Conservation (phyloP, 768 basidiomycete species). For the Dioszegia hungarica region DNA sequence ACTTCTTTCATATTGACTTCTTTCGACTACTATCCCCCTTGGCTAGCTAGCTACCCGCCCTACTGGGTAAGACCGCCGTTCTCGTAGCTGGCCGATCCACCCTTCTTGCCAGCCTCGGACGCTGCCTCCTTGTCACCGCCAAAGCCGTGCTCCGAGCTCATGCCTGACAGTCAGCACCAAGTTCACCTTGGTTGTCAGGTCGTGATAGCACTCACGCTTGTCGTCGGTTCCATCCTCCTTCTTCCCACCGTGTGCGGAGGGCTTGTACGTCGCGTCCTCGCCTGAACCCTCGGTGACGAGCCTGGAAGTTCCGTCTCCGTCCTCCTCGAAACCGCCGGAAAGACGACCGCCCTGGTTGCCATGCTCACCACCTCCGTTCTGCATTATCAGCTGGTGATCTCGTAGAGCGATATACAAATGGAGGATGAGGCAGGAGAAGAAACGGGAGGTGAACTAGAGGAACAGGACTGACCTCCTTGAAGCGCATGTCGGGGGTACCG, state of each 20-base stretch:
- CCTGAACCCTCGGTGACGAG: conserved; percentile 41
- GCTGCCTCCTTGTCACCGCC: conserved; percentile 35
- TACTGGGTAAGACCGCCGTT: conserved; percentile 42
- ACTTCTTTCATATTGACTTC: background rate
- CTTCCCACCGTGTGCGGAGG: conserved; percentile 35
- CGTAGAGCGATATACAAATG: background rate
- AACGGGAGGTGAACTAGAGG: background rate
- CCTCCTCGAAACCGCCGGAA: conserved; percentile 29
- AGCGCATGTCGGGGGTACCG: conserved; percentile 42
- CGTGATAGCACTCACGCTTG: conserved; percentile 17
- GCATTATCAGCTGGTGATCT: background rate
- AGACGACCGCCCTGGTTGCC: conserved; percentile 31
- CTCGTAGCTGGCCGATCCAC: conserved; percentile 44
- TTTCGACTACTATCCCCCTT: background rate
- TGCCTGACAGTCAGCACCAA: conserved; percentile 7
- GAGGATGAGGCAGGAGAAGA: background rate
- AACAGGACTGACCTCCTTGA: conserved; percentile 38
- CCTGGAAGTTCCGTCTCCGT: conserved; percentile 36
- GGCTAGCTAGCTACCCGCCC: background rate
- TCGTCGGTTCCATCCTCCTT: conserved; percentile 28
- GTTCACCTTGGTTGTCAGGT: background rate
- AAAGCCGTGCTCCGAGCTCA: conserved; percentile 35
- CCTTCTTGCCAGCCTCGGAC: conserved; percentile 41
- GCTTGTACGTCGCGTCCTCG: conserved; percentile 44
- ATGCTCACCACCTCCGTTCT: conserved; percentile 42